Percentiles rank a stretch among this genome's conserved stretches.
These are phyloP conservation scores for Plicaturopsis crispa DNA, from an alignment of 768 basidiomycete species.

Conservation along the genomic window DNA sequence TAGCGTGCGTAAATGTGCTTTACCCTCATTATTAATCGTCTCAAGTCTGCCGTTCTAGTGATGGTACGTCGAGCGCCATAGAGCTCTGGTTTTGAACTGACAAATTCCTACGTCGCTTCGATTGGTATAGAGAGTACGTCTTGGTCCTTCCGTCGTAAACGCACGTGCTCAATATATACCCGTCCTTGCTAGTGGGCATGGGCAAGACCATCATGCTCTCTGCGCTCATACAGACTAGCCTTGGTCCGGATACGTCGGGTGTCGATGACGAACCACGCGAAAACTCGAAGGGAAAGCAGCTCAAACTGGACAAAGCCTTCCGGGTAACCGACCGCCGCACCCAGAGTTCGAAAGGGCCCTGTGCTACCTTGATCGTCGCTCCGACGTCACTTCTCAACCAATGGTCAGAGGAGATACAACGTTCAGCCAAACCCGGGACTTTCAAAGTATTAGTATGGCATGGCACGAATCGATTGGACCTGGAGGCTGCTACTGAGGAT, in stretches of 20 bases:
- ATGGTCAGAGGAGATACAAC: constrained; percentile 88
- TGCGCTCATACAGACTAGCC: constrained; percentile 78
- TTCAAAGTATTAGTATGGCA: constrained; percentile 76
- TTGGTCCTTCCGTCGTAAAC: neutral
- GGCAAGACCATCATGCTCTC: constrained; percentile 94
- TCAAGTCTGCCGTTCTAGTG: constrained; percentile 17
- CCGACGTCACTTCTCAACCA: constrained; percentile 89
- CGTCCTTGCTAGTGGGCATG: constrained; percentile 68
- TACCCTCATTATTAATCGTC: neutral
- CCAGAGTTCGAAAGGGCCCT: constrained; percentile 23
- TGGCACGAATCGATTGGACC: constrained; percentile 74
- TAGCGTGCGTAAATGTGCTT: constrained; percentile 55
- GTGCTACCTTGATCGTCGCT: constrained; percentile 84
- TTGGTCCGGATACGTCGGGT: constrained; percentile 33
- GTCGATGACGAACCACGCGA: constrained; percentile 16
- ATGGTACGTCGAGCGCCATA: constrained; percentile 27
- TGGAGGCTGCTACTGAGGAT: constrained; percentile 50
- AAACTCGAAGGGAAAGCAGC: constrained; percentile 40
- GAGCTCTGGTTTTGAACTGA: constrained; percentile 5
- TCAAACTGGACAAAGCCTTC: constrained; percentile 60
- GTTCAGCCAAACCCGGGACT: constrained; percentile 68
- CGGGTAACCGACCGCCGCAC: constrained; percentile 30
- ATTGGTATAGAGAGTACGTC: neutral
- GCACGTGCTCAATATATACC: neutral
- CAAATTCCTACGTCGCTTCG: neutral